Base-by-base conservation (phyloP, 768 basidiomycete species). In the Leucocoprinus sp. region DNA sequence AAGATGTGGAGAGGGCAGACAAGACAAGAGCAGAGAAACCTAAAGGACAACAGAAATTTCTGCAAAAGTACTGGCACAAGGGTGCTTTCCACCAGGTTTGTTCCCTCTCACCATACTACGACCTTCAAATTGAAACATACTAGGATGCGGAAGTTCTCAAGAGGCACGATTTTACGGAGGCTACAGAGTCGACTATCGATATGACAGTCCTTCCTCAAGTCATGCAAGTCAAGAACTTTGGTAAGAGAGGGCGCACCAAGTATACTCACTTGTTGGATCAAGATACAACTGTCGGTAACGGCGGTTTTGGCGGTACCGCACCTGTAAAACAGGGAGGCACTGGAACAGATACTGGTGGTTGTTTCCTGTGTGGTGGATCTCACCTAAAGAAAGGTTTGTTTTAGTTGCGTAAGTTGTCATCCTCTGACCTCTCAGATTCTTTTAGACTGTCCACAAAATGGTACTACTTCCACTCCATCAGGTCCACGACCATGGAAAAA, bases 21-120 rank as follows among this genome's bases (percentile, higher is more conserved):
- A 81, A 87, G 60, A 66, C 76, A 24, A 73, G 96, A 45, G 83
- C 84, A 44, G 89, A 88, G 43, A 95, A 93, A 64, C 87, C 89
- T 1, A 87, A 96, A 59, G 91, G 89, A 2, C 75, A 88, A 51
- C 87, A 92, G 60, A 88, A 81, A 58, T 98, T 98, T 66, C 63
- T 98, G 51, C 93, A 98, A 62, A 98, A 96, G 65, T 99, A 96
- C 61, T 98, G 92, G 82, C 96, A 99, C 70, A 97, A 95, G 65
- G 96, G 96, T 55, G 96, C 95, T 49, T 99, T 98, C 72, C 92
- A 96, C 62, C 90, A 93, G 76, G 93, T 88, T 49, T 24, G 55
- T 22, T 36, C 57, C 8, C 12, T 33, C 49, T 27, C 22, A 47
- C 8, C 11, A 7, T 19, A 5, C 8, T 15, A n/a, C 37, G 12